A percentile compares a stretch with the other conserved stretches of the same genome.
phyloP scores from a whole-genome alignment of 2,329 filamentous ascomycete species.

The Cryphonectria nitschkei region DNA sequence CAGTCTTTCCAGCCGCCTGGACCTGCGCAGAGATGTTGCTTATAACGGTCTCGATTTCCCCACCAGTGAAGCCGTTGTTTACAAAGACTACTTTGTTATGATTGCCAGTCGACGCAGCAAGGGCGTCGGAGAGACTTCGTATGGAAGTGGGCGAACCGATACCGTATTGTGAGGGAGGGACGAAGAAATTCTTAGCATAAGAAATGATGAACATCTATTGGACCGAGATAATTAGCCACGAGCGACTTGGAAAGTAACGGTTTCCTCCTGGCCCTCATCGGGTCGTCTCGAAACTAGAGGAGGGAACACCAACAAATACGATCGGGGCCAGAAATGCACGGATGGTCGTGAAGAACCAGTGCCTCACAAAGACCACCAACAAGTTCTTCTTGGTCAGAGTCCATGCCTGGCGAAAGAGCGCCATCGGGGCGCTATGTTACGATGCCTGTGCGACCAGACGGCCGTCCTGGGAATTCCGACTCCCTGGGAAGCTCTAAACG shows the following conservation, averaged over 20 bases:
- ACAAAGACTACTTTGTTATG: constrained; percentile 73
- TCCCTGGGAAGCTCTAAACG: not conserved
- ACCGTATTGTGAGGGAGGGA: constrained; percentile 75
- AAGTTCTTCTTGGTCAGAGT: constrained; percentile 67
- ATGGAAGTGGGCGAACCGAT: constrained; percentile 67
- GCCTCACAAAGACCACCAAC: constrained; percentile 60
- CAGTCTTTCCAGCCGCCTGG: constrained; percentile 37
- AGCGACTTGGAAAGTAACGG: not conserved
- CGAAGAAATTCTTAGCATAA: constrained; percentile 82
- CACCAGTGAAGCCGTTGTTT: constrained; percentile 71
- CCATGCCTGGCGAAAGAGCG: constrained; percentile 59
- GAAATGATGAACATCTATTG: constrained; percentile 56
- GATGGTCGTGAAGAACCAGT: constrained; percentile 54
- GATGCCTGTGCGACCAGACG: not conserved
- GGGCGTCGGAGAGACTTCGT: constrained; percentile 65
- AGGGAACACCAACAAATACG: constrained; percentile 32
- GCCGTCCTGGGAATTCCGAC: not conserved
- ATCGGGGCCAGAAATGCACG: constrained; percentile 53
- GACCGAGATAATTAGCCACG: not conserved
- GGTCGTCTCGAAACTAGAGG: too few species aligned
- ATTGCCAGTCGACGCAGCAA: constrained; percentile 53
- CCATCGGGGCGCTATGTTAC: constrained; percentile 44
- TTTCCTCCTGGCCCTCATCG: not conserved
- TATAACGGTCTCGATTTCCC: constrained; percentile 75
- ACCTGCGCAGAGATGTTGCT: constrained; percentile 63